A percentile compares a stretch with the other conserved stretches of the same genome.
Evolutionary conservation across 169 alveolate species (phyloP).

Genomic region (Amoebophrya sp.): DNA sequence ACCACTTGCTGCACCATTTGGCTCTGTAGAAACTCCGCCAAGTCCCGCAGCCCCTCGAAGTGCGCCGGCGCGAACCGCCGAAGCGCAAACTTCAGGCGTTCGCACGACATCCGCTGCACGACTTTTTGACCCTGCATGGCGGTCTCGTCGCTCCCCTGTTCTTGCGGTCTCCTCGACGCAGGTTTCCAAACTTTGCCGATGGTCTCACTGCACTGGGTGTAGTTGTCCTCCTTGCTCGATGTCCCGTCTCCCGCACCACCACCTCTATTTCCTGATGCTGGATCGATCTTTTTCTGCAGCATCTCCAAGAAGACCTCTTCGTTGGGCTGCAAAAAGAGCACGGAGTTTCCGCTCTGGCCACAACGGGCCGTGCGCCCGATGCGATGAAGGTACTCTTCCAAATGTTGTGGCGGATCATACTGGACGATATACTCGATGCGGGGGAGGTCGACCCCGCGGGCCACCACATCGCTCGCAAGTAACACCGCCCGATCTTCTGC

Average conservation of each 20-base stretch:
- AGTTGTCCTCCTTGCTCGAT: not conserved
- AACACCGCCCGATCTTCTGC: slow-evolving; percentile 28
- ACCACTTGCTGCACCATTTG: not conserved
- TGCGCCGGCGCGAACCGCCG: not conserved
- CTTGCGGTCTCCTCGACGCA: not conserved
- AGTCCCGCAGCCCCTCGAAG: not conserved
- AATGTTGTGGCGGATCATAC: slow-evolving; percentile 47
- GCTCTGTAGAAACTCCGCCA: not conserved
- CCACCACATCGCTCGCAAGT: slow-evolving; percentile 41
- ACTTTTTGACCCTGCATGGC: too few species aligned
- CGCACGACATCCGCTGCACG: not conserved
- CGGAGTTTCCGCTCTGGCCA: slow-evolving; percentile 75
- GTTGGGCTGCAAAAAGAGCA: slow-evolving; percentile 51
- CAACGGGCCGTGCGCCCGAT: slow-evolving; percentile 98
- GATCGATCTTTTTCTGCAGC: slow-evolving; percentile 11
- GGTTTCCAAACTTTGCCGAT: not conserved
- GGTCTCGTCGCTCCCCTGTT: not conserved
- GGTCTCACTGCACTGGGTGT: not conserved
- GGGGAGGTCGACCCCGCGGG: slow-evolving; percentile 42
- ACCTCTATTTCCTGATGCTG: too few species aligned
- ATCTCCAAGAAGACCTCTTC: not conserved
- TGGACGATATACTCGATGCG: slow-evolving; percentile 31
- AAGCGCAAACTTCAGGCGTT: not conserved
- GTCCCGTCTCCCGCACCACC: too few species aligned
- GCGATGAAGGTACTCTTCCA: slow-evolving; percentile 87